Evolutionary conservation across 495 filamentous ascomycete species (phyloP), one percentile per base, ranked within the genome.

Genomic region (Neurospora sp.): DNA sequence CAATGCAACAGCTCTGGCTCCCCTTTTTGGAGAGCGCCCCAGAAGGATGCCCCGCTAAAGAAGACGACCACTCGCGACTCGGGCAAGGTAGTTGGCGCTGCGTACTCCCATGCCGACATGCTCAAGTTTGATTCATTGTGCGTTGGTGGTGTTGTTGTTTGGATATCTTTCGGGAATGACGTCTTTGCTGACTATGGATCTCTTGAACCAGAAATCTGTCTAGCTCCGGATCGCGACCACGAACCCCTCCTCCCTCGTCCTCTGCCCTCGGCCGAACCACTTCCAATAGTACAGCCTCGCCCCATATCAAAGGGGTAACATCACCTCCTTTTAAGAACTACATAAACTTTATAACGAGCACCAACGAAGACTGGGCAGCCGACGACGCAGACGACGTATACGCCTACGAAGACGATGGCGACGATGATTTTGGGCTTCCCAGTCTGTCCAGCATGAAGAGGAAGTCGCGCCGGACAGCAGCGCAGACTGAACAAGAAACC

Each of bases 101-200:
- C 94, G 66, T 99, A 99, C 81, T 98, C 96, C 43, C 96, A 99
- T 83, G 92, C 94, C 39, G 94, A 97, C 83, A 93, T 97, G 77
- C 85, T 97, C 73, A 96, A 95, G 82, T 91, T 92, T 74, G 94
- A 94, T 80, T 87, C 88, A 34, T 74, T 93, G 91, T 93, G 85
- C 39, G 82, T 76, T 31, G 8, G 62, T 28, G 2, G 54, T 80
- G 74, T 39, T 15, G 11, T 2, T 71, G 10, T 62, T 31, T 34
- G 40, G 11, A 39, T 15, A n/a, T 38, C n/a, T 21, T 37, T 24
- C 13, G 15, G 24, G 39, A 6, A n/a, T 69, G 69, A 11, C 36
- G 43, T 31, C 39, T 21, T 73, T 39, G 71, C 73, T 83, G 69
- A 77, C 75, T 42, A 38, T 19, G 70, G 21, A 54, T 76, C 74